Evolutionary conservation across 2,329 filamentous ascomycete genomes (phyloP).

Genomic region (Stachybotrys chartarum): DNA sequence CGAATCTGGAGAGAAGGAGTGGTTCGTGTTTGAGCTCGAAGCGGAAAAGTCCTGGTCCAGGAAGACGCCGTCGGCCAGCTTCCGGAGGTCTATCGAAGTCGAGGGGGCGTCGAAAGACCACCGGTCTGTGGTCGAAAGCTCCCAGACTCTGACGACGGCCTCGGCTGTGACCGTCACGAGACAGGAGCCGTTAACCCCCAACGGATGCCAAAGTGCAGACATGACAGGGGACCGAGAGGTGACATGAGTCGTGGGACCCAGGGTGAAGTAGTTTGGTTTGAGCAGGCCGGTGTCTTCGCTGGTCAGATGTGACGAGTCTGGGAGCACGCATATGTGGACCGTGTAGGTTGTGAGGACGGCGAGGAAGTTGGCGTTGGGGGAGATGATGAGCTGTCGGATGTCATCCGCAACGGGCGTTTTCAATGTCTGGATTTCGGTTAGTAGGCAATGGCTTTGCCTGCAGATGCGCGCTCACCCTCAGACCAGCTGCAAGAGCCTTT

Average conservation of each 20-base stretch:
- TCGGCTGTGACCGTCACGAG: constrained; percentile 85
- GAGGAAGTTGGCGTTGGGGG: constrained; percentile 73
- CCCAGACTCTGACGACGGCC: constrained; percentile 85
- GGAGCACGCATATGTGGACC: constrained; percentile 79
- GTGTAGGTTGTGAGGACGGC: constrained; percentile 84
- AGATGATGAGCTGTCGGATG: constrained; percentile 79
- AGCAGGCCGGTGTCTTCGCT: constrained; percentile 60
- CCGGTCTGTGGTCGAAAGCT: constrained; percentile 73
- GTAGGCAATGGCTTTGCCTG: neutral
- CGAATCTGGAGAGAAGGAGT: constrained; percentile 79
- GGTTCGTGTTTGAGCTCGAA: constrained; percentile 65
- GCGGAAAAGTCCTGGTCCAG: constrained; percentile 78
- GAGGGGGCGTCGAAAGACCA: constrained; percentile 82
- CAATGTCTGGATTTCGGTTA: constrained; percentile 49
- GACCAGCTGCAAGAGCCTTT: constrained; percentile 11
- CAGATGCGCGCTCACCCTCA: constrained; percentile 21
- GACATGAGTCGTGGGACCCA: constrained; percentile 90
- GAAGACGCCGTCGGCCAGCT: constrained; percentile 76
- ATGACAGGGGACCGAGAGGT: constrained; percentile 75
- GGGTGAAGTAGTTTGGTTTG: constrained; percentile 77
- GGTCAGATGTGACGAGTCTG: constrained; percentile 69
- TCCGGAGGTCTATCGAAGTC: constrained; percentile 80
- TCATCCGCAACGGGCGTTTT: constrained; percentile 71
- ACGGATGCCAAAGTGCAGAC: constrained; percentile 84
- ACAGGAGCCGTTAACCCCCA: constrained; percentile 74